These are phyloP conservation scores for Dothideomycetes sp. DNA, from an alignment of 2,329 filamentous ascomycete species.

Conservation along the genomic window DNA sequence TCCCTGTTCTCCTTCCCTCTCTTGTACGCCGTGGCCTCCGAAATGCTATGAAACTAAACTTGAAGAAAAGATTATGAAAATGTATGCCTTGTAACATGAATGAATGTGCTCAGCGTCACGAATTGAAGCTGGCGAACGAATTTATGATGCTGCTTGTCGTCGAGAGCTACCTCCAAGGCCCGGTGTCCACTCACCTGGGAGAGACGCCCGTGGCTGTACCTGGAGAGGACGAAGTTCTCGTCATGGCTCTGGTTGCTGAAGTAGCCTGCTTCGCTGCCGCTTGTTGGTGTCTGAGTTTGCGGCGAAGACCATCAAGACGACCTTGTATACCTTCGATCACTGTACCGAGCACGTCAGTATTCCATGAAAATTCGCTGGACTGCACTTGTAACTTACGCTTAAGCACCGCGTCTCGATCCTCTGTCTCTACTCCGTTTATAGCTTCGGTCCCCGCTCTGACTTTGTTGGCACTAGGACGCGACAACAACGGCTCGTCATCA, in stretches of 20 bases:
- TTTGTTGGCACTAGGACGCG: conserved; percentile 38
- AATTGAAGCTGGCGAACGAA: too few relatives aligned
- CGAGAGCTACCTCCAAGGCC: too few relatives aligned
- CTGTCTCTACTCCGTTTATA: conserved; percentile 50
- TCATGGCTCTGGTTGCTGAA: conserved; percentile 1
- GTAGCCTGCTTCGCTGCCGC: conserved; percentile 6
- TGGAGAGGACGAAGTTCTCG: conserved; percentile 8
- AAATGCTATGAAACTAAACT: too few relatives aligned
- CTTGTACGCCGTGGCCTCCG: too few relatives aligned
- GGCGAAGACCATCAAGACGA: conserved; percentile 10
- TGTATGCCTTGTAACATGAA: too few relatives aligned
- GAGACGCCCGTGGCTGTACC: conserved; percentile 10
- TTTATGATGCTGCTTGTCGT: too few relatives aligned
- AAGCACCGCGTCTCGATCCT: conserved; percentile 63
- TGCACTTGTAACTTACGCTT: conserved; percentile 53
- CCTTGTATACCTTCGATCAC: conserved; percentile 15
- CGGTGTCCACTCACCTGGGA: conserved; percentile 4
- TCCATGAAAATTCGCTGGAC: neutral
- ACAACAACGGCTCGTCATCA: conserved; percentile 50
- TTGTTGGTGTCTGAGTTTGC: conserved; percentile 14
- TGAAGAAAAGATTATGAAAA: too few relatives aligned
- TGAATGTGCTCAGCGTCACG: too few relatives aligned
- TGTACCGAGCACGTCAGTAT: conserved; percentile 6
- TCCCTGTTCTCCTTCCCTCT: too few relatives aligned
- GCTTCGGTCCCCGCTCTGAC: conserved; percentile 37